Evolutionary conservation across 179 eudicot genomes (phyloP).

Genomic region (Dionaea muscipula): DNA sequence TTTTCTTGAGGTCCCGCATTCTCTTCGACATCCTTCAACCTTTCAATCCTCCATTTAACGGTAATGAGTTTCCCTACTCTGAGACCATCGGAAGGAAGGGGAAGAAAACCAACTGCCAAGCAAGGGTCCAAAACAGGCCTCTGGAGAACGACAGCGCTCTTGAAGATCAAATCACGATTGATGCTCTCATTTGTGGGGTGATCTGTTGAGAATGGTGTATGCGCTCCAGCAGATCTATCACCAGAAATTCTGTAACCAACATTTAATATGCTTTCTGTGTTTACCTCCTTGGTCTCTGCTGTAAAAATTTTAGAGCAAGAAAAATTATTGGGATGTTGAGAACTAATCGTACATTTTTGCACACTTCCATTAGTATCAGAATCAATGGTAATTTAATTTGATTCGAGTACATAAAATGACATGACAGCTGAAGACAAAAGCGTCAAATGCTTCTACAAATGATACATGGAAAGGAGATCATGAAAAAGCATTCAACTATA

Average conservation of each 20-base stretch:
- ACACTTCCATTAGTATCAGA: not conserved
- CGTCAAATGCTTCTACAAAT: no score
- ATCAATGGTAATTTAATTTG: no score
- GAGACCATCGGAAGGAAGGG: constrained; percentile 74
- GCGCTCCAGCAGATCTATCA: constrained; percentile 67
- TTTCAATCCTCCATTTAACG: constrained; percentile 89
- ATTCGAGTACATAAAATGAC: no score
- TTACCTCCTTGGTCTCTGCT: constrained; percentile 42
- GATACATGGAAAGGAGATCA: no score
- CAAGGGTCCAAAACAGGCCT: constrained; percentile 93
- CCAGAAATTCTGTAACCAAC: constrained; percentile 63
- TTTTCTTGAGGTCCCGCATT: constrained; percentile 28
- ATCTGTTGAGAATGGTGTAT: constrained; percentile 43
- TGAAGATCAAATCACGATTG: constrained; percentile 41
- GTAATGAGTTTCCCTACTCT: constrained; percentile 84
- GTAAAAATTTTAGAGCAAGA: constrained; percentile 11
- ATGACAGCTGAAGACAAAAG: no score
- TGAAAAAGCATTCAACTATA: no score
- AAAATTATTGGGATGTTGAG: not conserved
- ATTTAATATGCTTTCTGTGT: constrained; percentile 54
- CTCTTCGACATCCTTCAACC: constrained; percentile 57
- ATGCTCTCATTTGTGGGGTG: constrained; percentile 21
- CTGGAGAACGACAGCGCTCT: constrained; percentile 69
- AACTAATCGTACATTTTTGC: not conserved
- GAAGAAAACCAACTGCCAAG: constrained; percentile 93